Evolutionary conservation across 2,329 filamentous ascomycete genomes (phyloP), one percentile per base, ranked within the genome.

Genomic region (Fusarium aywerte): DNA sequence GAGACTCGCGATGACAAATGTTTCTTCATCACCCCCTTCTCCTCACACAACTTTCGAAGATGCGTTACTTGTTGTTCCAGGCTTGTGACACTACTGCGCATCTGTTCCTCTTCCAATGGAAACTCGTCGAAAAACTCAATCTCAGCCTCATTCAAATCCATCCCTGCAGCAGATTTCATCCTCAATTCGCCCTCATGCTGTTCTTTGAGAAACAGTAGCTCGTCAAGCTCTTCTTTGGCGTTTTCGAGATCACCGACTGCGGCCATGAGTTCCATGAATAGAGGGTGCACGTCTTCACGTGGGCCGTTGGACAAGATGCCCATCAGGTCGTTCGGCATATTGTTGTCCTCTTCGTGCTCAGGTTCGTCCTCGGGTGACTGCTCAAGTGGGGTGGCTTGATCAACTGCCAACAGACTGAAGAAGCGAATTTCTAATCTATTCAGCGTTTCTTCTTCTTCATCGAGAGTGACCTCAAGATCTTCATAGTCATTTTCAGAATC

Each of bases 121-220:
- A 82, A 85, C 16, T 81, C 77, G 21, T 73, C 72, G 5, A 85
- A 74, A 64, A 84, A 84, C 10, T 83, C 80, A 7, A 77, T 58
- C 38, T 83, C 80, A 7, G 80, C 78, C 21, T 77, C 69, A 23
- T 74, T 76, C 47, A 80, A 68, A 20, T 69, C 39, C 55, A 58
- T 73, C 5, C 68, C 74, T 11, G 57, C 75, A 25, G 53, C 57
- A 23, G 74, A 72, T 54, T 79, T 76, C 29, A 79, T 60, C 21
- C 74, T 71, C 15, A 80, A 65, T 33, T 82, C 74, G 45, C 80
- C 74, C 51, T 81, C 73, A 42, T 76, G 78, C 50, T 75, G 74
- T 10, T 80, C 75, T 38, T 77, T 79, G 33, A 78, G 77, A 53
- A 78, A 75, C 12, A 76, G 57, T 5, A 86, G 76, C 38, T 86